phyloP scores from a whole-genome alignment of 2,329 filamentous ascomycete genomes.

The Fusarium solani-melongenae region DNA sequence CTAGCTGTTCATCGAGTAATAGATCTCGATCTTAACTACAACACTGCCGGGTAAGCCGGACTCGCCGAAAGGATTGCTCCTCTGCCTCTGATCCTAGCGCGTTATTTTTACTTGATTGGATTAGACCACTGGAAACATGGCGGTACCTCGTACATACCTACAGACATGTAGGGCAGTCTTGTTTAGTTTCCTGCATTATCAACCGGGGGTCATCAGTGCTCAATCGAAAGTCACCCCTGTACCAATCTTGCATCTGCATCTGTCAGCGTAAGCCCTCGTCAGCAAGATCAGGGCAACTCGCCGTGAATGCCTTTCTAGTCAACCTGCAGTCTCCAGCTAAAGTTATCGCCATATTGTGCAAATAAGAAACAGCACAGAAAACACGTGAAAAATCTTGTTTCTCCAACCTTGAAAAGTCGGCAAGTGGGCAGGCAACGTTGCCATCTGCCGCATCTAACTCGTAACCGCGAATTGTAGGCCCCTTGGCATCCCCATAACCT shows the following conservation, averaged over 20 bases:
- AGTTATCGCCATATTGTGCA: background rate
- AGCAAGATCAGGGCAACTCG: background rate
- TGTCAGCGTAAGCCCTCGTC: background rate
- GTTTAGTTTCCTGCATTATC: background rate
- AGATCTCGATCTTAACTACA: background rate
- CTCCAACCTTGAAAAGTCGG: background rate
- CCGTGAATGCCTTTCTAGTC: background rate
- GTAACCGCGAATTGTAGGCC: background rate
- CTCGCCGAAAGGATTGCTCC: background rate
- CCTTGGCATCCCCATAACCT: background rate
- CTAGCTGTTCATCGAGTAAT: background rate
- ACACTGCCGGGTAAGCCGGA: background rate
- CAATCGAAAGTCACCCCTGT: background rate
- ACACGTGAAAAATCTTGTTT: background rate
- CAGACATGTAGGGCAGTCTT: background rate
- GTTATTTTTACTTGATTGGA: background rate
- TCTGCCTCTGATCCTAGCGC: background rate
- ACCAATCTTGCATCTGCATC: background rate
- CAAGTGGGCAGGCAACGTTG: background rate
- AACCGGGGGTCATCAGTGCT: background rate
- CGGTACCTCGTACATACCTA: background rate
- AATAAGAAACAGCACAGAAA: background rate
- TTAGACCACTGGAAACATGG: background rate
- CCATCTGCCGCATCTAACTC: background rate
- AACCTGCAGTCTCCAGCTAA: background rate